These are phyloP conservation scores for Coniosporium apollinis DNA, from an alignment of 495 filamentous ascomycete genomes.

Conservation along the genomic window DNA sequence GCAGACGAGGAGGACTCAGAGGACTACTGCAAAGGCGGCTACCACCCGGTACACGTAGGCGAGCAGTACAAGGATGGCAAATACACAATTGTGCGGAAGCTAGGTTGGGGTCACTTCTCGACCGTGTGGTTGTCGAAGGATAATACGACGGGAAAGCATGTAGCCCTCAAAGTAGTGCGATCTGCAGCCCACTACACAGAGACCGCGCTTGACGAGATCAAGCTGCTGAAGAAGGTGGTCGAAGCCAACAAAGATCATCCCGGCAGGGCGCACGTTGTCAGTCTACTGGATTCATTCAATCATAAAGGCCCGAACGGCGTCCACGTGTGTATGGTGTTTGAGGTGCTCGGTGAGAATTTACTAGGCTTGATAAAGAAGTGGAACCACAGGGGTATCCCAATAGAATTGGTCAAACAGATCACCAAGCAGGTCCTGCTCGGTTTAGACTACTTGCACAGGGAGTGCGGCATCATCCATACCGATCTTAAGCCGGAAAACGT, in stretches of 20 bases:
- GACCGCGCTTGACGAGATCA: constrained; percentile 97
- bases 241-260: constrained; percentile 74
- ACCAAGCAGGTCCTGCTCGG: constrained; percentile 94
- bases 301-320: constrained; percentile 93
- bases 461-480: constrained; percentile 98
- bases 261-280: constrained; percentile 85
- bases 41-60: constrained; percentile 84
- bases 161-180: constrained; percentile 92
- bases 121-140: constrained; percentile 95
- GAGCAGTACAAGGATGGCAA: constrained; percentile 96
- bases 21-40: constrained; percentile 97
- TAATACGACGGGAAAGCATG: constrained; percentile 80
- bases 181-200: constrained; percentile 97
- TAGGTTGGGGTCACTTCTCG: constrained; percentile 98
- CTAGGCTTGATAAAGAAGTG: constrained; percentile 93
- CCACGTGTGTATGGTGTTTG: constrained; percentile 98
- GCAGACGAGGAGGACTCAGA: constrained; percentile 98
- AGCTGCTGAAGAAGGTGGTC: constrained; percentile 89
- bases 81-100: constrained; percentile 90
- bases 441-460: constrained; percentile 87
- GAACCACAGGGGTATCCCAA: constrained; percentile 94
- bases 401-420: constrained; percentile 93
- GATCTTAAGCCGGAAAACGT: constrained; percentile 98
- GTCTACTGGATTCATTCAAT: constrained; percentile 88
- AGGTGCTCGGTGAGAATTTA: constrained; percentile 91